A percentile compares a stretch with the other conserved stretches of the same genome.
Evolutionary conservation across 2,329 filamentous ascomycete genomes (phyloP).

Genomic region (Curvularia spicifera): DNA sequence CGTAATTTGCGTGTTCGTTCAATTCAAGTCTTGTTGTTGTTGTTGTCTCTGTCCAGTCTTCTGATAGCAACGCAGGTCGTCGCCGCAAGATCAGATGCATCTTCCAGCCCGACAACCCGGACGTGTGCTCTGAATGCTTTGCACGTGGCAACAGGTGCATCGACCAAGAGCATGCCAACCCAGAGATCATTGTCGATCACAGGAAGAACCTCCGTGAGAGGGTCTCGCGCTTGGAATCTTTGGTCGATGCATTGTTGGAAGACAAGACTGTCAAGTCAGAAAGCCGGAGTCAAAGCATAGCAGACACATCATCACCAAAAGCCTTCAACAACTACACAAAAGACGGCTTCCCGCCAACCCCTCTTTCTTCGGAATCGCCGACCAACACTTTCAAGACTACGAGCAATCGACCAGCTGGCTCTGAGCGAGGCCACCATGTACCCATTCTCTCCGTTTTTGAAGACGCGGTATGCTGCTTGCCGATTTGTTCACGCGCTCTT

Average conservation of each 20-base stretch:
- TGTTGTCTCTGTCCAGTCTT: slow-evolving; percentile 1
- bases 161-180: slow-evolving; percentile 53
- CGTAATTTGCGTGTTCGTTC: slow-evolving; percentile 1
- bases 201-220: slow-evolving; percentile 53
- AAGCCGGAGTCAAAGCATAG: slow-evolving; percentile 29
- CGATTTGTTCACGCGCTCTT: not conserved
- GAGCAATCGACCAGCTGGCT: slow-evolving; percentile 32
- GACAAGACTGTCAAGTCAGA: slow-evolving; percentile 44
- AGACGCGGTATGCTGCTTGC: slow-evolving; percentile 43
- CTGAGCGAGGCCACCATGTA: slow-evolving; percentile 42
- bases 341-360: slow-evolving; percentile 42
- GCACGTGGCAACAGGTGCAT: slow-evolving; percentile 55
- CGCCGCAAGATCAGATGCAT: slow-evolving; percentile 60
- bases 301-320: slow-evolving; percentile 41
- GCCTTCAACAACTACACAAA: slow-evolving; percentile 30
- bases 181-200: slow-evolving; percentile 51
- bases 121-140: slow-evolving; percentile 55
- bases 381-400: slow-evolving; percentile 27
- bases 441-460: slow-evolving; percentile 50
- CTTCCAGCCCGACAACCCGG: slow-evolving; percentile 48
- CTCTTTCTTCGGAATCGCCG: slow-evolving; percentile 42
- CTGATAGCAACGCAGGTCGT: slow-evolving; percentile 50
- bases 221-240: slow-evolving; percentile 51
- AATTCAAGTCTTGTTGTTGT: not conserved
- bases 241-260: slow-evolving; percentile 49